Conservation (phyloP, 148 eudicot genomes). For the Persicaria maculosa region DNA sequence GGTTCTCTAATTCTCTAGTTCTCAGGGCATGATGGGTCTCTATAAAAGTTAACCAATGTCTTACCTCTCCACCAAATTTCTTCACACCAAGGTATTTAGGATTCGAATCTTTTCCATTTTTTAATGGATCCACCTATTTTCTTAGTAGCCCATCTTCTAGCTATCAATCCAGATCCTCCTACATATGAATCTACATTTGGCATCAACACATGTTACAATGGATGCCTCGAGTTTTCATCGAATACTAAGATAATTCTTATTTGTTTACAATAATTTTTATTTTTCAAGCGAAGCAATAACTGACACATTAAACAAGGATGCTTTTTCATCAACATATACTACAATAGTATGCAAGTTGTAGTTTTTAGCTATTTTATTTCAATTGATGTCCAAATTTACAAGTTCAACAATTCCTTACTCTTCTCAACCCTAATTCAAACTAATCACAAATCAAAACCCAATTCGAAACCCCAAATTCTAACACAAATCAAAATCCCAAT, state of each 20-base stretch:
- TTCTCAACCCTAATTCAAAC: no score
- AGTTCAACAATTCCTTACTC: no score
- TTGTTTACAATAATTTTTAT: no score
- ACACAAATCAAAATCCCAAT: no score
- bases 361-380: no score
- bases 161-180: conserved; percentile 46
- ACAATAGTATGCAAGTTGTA: not conserved
- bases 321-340: not conserved
- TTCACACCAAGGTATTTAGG: conserved; percentile 78
- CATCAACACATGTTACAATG: not conserved
- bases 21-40: not conserved
- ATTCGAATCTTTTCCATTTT: conserved; percentile 73
- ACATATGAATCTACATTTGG: conserved; percentile 39
- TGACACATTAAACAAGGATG: not conserved
- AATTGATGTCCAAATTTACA: no score
- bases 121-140: conserved; percentile 70
- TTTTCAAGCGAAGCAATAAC: not conserved
- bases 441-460: no score
- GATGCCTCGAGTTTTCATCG: not conserved
- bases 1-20: not conserved
- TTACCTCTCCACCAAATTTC: conserved; percentile 80
- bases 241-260: not conserved
- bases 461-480: no score
- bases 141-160: conserved; percentile 81
- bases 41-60: conserved; percentile 6